phyloP scores from a whole-genome alignment of 2,329 filamentous ascomycete genomes.

The Alternaria triticimaculans region DNA sequence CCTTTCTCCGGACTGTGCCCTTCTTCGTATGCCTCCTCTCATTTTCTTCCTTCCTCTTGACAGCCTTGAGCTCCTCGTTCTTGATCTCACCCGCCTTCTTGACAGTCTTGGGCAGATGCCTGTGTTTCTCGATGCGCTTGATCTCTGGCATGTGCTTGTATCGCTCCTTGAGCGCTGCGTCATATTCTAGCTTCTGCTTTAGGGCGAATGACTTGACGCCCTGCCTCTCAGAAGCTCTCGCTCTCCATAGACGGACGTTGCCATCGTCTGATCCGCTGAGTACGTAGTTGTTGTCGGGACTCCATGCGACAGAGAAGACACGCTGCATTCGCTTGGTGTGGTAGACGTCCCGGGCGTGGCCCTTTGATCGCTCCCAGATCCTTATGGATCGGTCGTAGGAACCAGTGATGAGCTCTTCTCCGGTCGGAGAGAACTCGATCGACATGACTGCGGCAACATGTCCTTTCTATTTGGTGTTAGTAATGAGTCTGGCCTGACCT shows the following conservation, averaged over 20 bases:
- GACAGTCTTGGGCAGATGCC: constrained; percentile 88
- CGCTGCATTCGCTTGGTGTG: constrained; percentile 98
- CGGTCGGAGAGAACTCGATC: constrained; percentile 92
- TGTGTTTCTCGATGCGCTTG: constrained; percentile 84
- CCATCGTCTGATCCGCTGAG: constrained; percentile 93
- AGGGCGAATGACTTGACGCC: constrained; percentile 87
- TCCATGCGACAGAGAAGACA: constrained; percentile 84
- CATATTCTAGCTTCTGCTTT: constrained; percentile 89
- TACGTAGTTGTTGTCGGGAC: constrained; percentile 87
- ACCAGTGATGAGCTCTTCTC: constrained; percentile 89
- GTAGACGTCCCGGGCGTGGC: constrained; percentile 90
- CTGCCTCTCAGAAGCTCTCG: constrained; percentile 80
- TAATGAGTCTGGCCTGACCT: neutral
- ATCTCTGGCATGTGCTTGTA: constrained; percentile 98
- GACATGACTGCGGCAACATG: constrained; percentile 95
- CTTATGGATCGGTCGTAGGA: constrained; percentile 89
- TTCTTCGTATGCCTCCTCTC: constrained; percentile 90
- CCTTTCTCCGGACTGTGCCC: constrained; percentile 73
- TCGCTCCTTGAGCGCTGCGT: constrained; percentile 79
- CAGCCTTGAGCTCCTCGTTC: constrained; percentile 80
- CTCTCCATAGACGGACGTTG: constrained; percentile 87
- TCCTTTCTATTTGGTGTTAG: constrained; percentile 62
- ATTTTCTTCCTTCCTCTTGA: constrained; percentile 93
- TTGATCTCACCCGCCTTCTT: constrained; percentile 98
- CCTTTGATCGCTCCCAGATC: constrained; percentile 79